phyloP scores from a whole-genome alignment of 805 yeast genomes.

The Cyberlindnera misumaiensis region DNA sequence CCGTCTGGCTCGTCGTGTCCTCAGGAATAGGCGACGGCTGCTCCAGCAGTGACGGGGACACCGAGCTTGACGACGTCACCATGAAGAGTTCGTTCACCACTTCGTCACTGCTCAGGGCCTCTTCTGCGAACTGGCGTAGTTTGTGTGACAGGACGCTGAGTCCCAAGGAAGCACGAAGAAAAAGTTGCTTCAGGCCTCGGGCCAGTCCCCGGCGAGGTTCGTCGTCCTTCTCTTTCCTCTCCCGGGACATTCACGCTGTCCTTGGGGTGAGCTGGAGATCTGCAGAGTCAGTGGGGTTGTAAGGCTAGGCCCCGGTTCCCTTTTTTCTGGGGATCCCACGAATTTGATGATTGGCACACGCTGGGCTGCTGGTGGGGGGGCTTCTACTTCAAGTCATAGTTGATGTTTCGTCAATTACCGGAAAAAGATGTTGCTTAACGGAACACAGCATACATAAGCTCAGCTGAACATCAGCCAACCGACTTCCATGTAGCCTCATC shows the following conservation, averaged over 20 bases:
- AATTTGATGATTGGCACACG: too few species aligned
- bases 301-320: too few species aligned
- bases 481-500: slow-evolving; percentile 18
- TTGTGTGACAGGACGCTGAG: slow-evolving; percentile 29
- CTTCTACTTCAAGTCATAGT: too few species aligned
- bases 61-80: slow-evolving; percentile 28
- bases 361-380: too few species aligned
- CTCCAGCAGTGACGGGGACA: slow-evolving; percentile 23
- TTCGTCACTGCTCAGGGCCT: slow-evolving; percentile 42
- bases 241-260: too few species aligned
- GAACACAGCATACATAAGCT: too few species aligned
- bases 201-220: slow-evolving; percentile 1
- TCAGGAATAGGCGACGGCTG: slow-evolving; percentile 1
- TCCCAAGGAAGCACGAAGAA: slow-evolving; percentile 33
- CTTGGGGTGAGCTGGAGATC: neutral
- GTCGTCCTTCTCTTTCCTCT: neutral
- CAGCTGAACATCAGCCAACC: slow-evolving; percentile 3
- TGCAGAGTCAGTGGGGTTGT: too few species aligned
- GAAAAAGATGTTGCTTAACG: too few species aligned
- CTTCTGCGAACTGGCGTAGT: slow-evolving; percentile 41
- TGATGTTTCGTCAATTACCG: too few species aligned
- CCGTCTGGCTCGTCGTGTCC: slow-evolving; percentile 1
- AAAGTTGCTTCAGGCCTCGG: slow-evolving; percentile 24
- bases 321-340: too few species aligned
- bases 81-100: slow-evolving; percentile 44